These are phyloP conservation scores for Tulasnella sp. DNA, from an alignment of 768 basidiomycete species.

Conservation along the genomic window DNA sequence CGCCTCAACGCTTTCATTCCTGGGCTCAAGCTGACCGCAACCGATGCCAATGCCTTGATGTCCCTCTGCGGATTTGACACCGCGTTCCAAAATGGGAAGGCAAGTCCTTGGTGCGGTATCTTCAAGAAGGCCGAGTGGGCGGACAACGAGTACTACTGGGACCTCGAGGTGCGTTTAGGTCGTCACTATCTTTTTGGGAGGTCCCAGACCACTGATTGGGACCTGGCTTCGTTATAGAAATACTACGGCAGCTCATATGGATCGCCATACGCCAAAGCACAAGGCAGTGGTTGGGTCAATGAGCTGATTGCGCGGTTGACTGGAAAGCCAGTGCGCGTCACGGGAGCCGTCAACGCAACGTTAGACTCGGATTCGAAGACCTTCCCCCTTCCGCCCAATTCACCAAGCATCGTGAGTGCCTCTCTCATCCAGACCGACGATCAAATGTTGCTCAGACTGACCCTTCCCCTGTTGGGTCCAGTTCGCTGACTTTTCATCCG, in stretches of 20 bases:
- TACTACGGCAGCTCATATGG: constrained; percentile 17
- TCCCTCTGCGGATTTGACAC: constrained; percentile 25
- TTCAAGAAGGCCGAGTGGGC: constrained; percentile 22
- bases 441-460: background rate
- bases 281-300: constrained; percentile 29
- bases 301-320: constrained; percentile 30
- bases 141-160: constrained; percentile 23
- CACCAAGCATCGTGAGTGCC: constrained; percentile 3
- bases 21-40: constrained; percentile 16
- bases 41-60: constrained; percentile 14
- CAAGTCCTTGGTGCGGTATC: constrained; percentile 23
- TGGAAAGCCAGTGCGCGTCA: constrained; percentile 16
- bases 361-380: constrained; percentile 22
- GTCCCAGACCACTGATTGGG: background rate
- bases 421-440: background rate
- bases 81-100: constrained; percentile 1
- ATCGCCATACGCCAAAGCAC: background rate
- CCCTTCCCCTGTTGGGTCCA: background rate
- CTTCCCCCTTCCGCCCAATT: constrained; percentile 29
- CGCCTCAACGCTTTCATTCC: constrained; percentile 8
- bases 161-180: constrained; percentile 21
- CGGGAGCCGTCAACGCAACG: constrained; percentile 24
- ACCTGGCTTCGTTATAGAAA: background rate
- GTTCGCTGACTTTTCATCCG: constrained; percentile 32
- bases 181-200: background rate